phyloP scores from a whole-genome alignment of 1,284 basidiomycete species.

The Rhizopogon hawkerae region DNA sequence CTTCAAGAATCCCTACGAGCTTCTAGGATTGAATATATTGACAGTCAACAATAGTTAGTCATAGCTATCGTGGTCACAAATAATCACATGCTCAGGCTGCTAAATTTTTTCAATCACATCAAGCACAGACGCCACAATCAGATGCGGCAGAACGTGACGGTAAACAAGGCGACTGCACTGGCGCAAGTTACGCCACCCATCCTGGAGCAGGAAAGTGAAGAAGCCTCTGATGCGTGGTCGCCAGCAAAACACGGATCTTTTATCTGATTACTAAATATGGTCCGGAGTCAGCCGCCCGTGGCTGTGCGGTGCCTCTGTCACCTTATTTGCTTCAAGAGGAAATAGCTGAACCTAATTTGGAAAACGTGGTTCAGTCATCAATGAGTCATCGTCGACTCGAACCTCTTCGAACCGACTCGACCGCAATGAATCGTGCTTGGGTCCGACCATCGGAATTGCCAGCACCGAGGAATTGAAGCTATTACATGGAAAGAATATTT shows the following conservation, averaged over 20 bases:
- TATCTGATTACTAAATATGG: background rate
- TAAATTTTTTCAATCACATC: background rate
- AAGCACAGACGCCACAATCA: background rate
- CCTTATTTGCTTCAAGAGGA: conserved; percentile 24
- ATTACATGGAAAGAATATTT: conserved; percentile 24
- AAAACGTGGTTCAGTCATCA: conserved; percentile 18
- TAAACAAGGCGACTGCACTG: background rate
- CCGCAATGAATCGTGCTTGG: background rate
- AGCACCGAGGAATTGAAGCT: conserved; percentile 10
- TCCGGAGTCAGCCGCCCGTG: conserved; percentile 12
- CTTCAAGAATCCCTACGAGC: too few relatives aligned
- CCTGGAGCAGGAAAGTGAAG: too few relatives aligned
- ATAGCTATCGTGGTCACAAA: background rate
- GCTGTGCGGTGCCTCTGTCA: conserved; percentile 21
- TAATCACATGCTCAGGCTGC: background rate
- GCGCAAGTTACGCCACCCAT: too few relatives aligned
- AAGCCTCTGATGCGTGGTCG: background rate
- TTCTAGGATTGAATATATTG: too few relatives aligned
- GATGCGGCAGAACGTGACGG: background rate
- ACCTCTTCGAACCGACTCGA: background rate
- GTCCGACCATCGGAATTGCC: conserved; percentile 1
- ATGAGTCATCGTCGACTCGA: background rate
- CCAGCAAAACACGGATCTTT: conserved; percentile 2
- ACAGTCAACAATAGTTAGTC: too few relatives aligned
- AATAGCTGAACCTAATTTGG: conserved; percentile 5